Evolutionary conservation across 345 rosid species (phyloP).

Genomic region (Melaleuca quinquenervia): DNA sequence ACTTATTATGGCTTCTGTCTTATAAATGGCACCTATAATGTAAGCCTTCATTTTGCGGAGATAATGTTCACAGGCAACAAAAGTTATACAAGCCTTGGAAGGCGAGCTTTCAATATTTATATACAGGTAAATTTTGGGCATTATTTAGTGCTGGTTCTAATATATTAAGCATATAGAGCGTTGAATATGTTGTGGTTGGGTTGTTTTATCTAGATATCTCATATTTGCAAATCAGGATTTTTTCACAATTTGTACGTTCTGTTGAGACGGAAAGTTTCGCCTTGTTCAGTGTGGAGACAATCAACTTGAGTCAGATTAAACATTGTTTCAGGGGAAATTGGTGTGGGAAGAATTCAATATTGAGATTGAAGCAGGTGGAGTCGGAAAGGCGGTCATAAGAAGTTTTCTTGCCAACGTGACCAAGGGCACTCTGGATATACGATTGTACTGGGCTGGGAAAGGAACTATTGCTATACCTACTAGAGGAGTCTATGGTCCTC

Average conservation of each 20-base stretch:
- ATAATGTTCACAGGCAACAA: conserved; percentile 23
- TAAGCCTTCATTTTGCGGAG: conserved; percentile 71
- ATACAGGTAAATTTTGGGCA: conserved; percentile 30
- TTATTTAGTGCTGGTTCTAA: background rate
- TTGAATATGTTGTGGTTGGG: background rate
- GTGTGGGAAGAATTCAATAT: conserved; percentile 45
- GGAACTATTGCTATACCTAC: conserved; percentile 35
- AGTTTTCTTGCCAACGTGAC: conserved; percentile 4
- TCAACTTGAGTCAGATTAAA: too few species aligned
- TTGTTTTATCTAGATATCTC: background rate
- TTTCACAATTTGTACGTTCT: background rate
- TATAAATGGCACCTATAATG: conserved; percentile 24
- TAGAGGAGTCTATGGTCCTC: conserved; percentile 48
- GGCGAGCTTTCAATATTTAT: conserved; percentile 52
- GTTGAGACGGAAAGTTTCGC: background rate
- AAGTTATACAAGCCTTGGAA: conserved; percentile 31
- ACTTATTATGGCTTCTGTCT: conserved; percentile 41
- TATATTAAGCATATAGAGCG: background rate
- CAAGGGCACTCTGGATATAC: conserved; percentile 31
- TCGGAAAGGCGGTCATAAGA: conserved; percentile 15
- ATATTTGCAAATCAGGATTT: too few species aligned
- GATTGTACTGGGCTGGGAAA: conserved; percentile 52
- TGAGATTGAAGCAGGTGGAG: conserved; percentile 34
- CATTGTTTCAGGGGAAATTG: conserved; percentile 24
- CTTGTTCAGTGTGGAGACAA: background rate